A percentile compares a stretch with the other conserved stretches of the same genome.
phyloP scores from a whole-genome alignment of 176 grass and related monocot genomes.

The Chrysopogon serrulatus region DNA sequence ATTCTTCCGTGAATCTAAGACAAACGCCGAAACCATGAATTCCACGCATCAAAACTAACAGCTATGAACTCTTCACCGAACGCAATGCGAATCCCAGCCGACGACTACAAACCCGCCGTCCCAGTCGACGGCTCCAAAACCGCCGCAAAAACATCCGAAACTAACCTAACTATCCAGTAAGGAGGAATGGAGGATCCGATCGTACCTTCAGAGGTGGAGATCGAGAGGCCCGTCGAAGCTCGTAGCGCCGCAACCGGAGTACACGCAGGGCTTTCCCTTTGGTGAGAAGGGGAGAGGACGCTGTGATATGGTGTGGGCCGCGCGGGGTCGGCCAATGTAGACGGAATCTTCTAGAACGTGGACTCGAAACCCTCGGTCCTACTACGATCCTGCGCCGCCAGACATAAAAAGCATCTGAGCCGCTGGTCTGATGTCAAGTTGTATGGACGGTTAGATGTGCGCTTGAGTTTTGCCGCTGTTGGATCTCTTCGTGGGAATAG shows the following conservation, averaged over 20 bases:
- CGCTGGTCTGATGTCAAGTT: not conserved
- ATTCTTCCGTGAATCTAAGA: not conserved
- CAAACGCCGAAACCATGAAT: not conserved
- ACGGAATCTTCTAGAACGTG: constrained; percentile 22
- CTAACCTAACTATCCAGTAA: not conserved
- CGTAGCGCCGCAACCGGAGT: not conserved
- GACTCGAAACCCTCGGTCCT: not conserved
- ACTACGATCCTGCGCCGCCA: not conserved
- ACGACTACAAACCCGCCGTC: not conserved
- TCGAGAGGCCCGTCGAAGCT: not conserved
- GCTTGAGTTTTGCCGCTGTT: too few species aligned
- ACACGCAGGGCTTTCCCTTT: not conserved
- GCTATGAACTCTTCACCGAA: not conserved
- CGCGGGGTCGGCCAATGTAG: not conserved
- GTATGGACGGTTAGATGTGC: not conserved
- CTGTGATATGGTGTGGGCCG: constrained; percentile 5
- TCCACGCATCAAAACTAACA: not conserved
- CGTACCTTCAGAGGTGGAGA: not conserved
- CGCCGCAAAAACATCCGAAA: not conserved
- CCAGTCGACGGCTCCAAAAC: not conserved
- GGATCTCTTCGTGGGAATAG: too few species aligned
- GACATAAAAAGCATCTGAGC: not conserved
- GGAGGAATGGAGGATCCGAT: not conserved
- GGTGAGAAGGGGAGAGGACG: not conserved
- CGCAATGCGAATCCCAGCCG: not conserved